These are phyloP conservation scores for Fennellomyces sp. DNA, from an alignment of 371 early-diverging fungal genomes.

Conservation along the genomic window DNA sequence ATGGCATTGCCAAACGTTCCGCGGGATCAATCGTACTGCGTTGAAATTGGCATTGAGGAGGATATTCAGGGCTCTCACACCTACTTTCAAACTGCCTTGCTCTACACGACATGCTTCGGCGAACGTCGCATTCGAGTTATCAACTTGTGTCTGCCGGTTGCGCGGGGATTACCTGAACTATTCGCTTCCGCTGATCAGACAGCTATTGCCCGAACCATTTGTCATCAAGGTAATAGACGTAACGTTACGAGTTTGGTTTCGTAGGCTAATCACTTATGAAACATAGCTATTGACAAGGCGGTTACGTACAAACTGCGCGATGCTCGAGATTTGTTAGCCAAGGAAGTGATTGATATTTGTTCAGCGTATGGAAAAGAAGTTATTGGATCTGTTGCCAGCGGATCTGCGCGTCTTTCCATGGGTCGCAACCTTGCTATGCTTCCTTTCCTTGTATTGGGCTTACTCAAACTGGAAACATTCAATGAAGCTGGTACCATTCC, in stretches of 20 bases:
- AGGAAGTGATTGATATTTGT: constrained; percentile 68
- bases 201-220: constrained; percentile 62
- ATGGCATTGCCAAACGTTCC: constrained; percentile 86
- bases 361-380: constrained; percentile 67
- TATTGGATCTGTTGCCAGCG: constrained; percentile 48
- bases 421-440: constrained; percentile 72
- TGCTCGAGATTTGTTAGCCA: constrained; percentile 73
- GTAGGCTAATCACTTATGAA: background rate
- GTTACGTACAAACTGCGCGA: constrained; percentile 73
- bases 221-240: constrained; percentile 69
- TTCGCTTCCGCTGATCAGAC: constrained; percentile 72
- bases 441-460: constrained; percentile 65
- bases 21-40: constrained; percentile 83
- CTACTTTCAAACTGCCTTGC: constrained; percentile 96
- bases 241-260: background rate
- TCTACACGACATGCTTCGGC: constrained; percentile 85
- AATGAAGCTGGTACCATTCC: constrained; percentile 40
- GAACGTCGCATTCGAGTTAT: constrained; percentile 97
- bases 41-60: constrained; percentile 81
- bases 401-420: constrained; percentile 60
- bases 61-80: constrained; percentile 64
- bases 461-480: constrained; percentile 65
- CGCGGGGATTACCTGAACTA: constrained; percentile 69
- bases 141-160: constrained; percentile 91
- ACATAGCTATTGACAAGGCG: constrained; percentile 65